Percentiles rank a stretch among this genome's conserved stretches.
Evolutionary conservation across 768 basidiomycete species (phyloP).

Genomic region (Tulasnella sp.): DNA sequence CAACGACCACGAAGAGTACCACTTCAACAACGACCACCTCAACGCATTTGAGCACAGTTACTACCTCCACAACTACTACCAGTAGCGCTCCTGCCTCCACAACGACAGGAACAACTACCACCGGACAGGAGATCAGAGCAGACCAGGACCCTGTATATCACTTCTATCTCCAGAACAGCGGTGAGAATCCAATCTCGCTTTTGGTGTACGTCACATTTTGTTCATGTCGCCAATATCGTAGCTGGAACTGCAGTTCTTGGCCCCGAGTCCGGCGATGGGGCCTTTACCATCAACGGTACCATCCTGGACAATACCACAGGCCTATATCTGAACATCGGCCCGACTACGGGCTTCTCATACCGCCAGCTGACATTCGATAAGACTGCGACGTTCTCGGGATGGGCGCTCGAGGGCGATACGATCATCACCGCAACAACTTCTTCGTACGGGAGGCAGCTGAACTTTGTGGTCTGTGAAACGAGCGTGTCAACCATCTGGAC

Average conservation of each 20-base stretch:
- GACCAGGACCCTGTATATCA: conserved; percentile 45
- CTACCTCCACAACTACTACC: conserved; percentile 17
- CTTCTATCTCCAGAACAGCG: conserved; percentile 43
- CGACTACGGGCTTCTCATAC: conserved; percentile 36
- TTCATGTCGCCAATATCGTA: too few species aligned
- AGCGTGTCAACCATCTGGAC: conserved; percentile 34
- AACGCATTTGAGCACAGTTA: neutral
- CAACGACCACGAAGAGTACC: too few species aligned
- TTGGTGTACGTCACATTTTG: too few species aligned
- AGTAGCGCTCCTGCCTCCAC: conserved; percentile 21
- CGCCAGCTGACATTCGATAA: conserved; percentile 37
- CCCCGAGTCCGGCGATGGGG: conserved; percentile 40
- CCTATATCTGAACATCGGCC: conserved; percentile 41
- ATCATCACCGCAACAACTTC: conserved; percentile 32
- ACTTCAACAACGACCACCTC: conserved; percentile 26
- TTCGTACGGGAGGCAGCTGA: conserved; percentile 39
- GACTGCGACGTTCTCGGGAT: conserved; percentile 41
- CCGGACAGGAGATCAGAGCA: conserved; percentile 40
- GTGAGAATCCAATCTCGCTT: conserved; percentile 25
- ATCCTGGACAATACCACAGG: conserved; percentile 37
- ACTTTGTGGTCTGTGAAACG: conserved; percentile 44
- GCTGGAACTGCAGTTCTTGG: conserved; percentile 42
- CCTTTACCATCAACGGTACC: conserved; percentile 40
- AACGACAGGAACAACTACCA: conserved; percentile 13
- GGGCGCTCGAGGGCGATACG: conserved; percentile 50